Conservation (phyloP, 345 rosid species). For the Nasturtium officinale region DNA sequence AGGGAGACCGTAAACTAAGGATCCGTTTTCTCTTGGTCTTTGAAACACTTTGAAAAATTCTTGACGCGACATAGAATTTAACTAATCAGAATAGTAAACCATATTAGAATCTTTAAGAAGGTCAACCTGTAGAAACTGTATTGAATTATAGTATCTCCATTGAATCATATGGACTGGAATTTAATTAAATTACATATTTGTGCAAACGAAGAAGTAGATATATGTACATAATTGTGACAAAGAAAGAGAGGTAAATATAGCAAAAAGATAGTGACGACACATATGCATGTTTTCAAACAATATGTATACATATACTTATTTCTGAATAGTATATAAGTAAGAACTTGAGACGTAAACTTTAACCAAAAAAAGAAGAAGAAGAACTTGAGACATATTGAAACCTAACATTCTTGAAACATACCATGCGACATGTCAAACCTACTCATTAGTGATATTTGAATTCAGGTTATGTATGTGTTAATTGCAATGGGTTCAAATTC, state of each 20-base stretch:
- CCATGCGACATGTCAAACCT: slow-evolving; percentile 2
- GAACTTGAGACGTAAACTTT: background rate
- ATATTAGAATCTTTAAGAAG: slow-evolving; percentile 12
- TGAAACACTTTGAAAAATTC: background rate
- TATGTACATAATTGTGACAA: background rate
- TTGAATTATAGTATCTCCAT: background rate
- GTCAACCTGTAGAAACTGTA: slow-evolving; percentile 16
- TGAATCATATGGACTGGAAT: background rate
- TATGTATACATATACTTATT: too few relatives aligned
- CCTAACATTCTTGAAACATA: slow-evolving; percentile 9
- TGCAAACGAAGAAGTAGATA: background rate
- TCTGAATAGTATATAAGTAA: background rate
- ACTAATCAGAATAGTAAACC: background rate
- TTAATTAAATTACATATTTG: background rate
- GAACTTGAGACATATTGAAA: background rate
- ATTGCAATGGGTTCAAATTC: background rate
- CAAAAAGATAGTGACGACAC: slow-evolving; percentile 6
- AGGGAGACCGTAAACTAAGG: background rate
- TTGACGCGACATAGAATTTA: background rate
- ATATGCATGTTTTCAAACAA: background rate
- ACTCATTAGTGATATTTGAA: background rate
- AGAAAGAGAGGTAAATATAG: background rate
- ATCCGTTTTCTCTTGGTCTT: slow-evolving; percentile 10
- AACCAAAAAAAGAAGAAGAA: background rate
- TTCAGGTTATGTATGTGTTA: background rate